phyloP scores from a whole-genome alignment of 2,329 filamentous ascomycete genomes.

The Xylaria sp. region DNA sequence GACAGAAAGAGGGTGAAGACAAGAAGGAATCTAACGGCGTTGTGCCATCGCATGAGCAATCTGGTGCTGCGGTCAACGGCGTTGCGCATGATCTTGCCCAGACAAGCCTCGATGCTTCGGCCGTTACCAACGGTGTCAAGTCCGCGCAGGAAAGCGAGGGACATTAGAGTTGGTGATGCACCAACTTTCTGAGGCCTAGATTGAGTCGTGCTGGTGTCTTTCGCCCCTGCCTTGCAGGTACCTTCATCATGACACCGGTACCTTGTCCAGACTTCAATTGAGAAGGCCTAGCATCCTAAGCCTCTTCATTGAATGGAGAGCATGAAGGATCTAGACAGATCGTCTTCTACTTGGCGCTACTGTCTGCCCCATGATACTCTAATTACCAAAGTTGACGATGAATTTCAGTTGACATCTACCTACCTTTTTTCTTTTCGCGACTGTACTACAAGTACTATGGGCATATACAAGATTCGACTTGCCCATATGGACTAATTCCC shows the following conservation, averaged over 20 bases:
- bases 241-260: not conserved
- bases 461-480: not conserved
- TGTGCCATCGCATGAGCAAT: slow-evolving; percentile 3
- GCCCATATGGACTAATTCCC: not conserved
- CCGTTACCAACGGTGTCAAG: slow-evolving; percentile 10
- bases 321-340: not conserved
- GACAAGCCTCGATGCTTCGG: not conserved
- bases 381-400: not conserved
- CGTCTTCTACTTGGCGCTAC: not conserved
- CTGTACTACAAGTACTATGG: not conserved
- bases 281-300: not conserved
- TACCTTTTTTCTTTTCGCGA: not conserved
- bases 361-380: slow-evolving; percentile 3
- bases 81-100: not conserved
- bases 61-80: slow-evolving; percentile 7
- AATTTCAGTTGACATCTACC: not conserved
- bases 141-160: slow-evolving; percentile 5
- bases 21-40: slow-evolving; percentile 10
- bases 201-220: not conserved
- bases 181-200: not conserved
- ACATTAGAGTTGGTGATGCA: not conserved
- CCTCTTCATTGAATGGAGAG: not conserved
- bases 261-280: not conserved
- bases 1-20: slow-evolving; percentile 1
- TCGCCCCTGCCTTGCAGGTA: not conserved